Evolutionary conservation across 495 filamentous ascomycete genomes (phyloP).

Genomic region (Margaritispora aquatica): DNA sequence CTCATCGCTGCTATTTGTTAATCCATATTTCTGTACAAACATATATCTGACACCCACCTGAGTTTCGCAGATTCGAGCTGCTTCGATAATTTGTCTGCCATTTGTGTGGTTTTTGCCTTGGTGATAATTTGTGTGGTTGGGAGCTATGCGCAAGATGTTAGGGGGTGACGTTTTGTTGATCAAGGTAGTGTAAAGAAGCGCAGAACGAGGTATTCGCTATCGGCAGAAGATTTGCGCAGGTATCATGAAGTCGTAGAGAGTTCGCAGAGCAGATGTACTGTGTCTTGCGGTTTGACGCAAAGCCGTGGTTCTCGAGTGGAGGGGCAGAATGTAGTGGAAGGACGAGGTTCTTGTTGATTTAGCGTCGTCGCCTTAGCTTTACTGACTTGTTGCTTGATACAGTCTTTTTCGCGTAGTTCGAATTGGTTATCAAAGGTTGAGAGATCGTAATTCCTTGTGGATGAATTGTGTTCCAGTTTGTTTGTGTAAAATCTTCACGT

Average conservation of each 20-base stretch:
- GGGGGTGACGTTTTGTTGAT: not conserved
- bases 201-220: not conserved
- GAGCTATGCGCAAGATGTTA: not conserved
- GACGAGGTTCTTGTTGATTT: not conserved
- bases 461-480: not conserved
- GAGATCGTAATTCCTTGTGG: not conserved
- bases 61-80: conserved; percentile 68
- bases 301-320: not conserved
- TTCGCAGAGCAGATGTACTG: not conserved
- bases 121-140: not conserved
- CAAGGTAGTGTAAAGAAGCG: not conserved
- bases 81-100: conserved; percentile 47
- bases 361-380: not conserved
- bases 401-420: not conserved
- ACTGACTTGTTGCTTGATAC: not conserved
- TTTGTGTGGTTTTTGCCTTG: conserved; percentile 8
- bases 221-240: not conserved
- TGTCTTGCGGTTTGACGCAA: not conserved
- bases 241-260: conserved; percentile 1
- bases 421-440: not conserved
- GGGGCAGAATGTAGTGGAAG: conserved; percentile 2
- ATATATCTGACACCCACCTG: conserved; percentile 25
- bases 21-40: conserved; percentile 8
- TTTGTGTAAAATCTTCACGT: not conserved
- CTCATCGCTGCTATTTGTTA: conserved; percentile 35